Evolutionary conservation across 176 grass and related monocot genomes (phyloP).

Genomic region (Elymus sibiricus): DNA sequence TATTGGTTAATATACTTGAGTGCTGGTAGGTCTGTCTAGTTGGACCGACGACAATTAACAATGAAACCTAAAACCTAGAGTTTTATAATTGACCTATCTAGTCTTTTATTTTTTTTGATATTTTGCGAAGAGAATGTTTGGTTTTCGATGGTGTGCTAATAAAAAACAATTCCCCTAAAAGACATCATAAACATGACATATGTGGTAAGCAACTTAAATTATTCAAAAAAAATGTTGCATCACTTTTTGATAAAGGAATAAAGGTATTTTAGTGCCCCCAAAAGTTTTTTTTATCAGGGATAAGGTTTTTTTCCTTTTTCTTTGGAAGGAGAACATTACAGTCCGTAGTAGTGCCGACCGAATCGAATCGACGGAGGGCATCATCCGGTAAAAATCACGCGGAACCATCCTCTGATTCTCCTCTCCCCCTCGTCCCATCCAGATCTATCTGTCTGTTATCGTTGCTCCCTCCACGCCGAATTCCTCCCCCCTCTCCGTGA

Average conservation of each 20-base stretch:
- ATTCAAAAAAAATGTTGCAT: too few species aligned
- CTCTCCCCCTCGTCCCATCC: neutral
- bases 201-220: too few species aligned
- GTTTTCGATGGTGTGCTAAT: too few species aligned
- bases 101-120: neutral
- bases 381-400: neutral
- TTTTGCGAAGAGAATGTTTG: neutral
- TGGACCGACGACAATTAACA: too few species aligned
- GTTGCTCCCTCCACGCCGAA: neutral
- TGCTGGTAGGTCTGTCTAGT: too few species aligned
- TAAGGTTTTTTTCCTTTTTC: too few species aligned
- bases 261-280: too few species aligned
- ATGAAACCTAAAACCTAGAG: neutral
- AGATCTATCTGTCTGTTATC: neutral
- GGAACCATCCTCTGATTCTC: neutral
- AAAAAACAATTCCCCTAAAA: too few species aligned
- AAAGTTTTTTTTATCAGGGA: too few species aligned
- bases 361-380: neutral
- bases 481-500: neutral
- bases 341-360: neutral
- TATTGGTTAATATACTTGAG: too few species aligned
- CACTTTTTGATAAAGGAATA: too few species aligned
- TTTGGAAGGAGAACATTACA: neutral
- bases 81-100: neutral
- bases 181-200: too few species aligned